These are phyloP conservation scores for Trichoderma pleuroti DNA, from an alignment of 2,329 filamentous ascomycete genomes.

Conservation along the genomic window DNA sequence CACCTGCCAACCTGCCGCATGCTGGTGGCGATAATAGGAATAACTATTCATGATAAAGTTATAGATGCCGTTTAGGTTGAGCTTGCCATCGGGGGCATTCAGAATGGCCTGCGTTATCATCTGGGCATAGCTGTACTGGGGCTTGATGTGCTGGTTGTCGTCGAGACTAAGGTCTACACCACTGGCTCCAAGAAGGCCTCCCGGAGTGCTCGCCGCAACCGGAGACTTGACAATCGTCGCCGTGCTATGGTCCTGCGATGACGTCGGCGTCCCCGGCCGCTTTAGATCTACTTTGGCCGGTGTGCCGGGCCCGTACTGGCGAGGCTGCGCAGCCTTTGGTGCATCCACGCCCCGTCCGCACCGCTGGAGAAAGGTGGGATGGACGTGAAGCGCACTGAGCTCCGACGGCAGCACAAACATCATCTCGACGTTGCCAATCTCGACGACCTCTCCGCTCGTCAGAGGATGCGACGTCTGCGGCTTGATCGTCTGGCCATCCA, in stretches of 20 bases:
- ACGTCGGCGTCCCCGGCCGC: constrained; percentile 59
- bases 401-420: constrained; percentile 92
- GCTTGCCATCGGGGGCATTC: constrained; percentile 77
- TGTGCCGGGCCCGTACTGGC: constrained; percentile 49
- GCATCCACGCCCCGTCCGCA: constrained; percentile 50
- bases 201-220: constrained; percentile 34
- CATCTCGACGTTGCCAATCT: constrained; percentile 93
- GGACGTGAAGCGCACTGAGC: constrained; percentile 61
- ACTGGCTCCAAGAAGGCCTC: constrained; percentile 40
- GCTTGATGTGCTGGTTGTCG: constrained; percentile 85
- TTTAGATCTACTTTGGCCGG: constrained; percentile 59
- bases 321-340: constrained; percentile 29
- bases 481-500: constrained; percentile 71
- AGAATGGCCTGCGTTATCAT: constrained; percentile 96
- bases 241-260: constrained; percentile 34
- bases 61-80: constrained; percentile 91
- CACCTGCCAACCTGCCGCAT: constrained; percentile 82
- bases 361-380: constrained; percentile 65
- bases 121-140: constrained; percentile 92
- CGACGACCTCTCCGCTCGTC: constrained; percentile 83
- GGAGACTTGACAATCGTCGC: constrained; percentile 31
- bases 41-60: constrained; percentile 88
- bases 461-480: constrained; percentile 63
- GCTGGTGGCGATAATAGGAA: constrained; percentile 84
- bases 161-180: constrained; percentile 78